These are phyloP conservation scores for Chalciporus pseudorubinellus DNA, from an alignment of 768 basidiomycete genomes.

Conservation along the genomic window DNA sequence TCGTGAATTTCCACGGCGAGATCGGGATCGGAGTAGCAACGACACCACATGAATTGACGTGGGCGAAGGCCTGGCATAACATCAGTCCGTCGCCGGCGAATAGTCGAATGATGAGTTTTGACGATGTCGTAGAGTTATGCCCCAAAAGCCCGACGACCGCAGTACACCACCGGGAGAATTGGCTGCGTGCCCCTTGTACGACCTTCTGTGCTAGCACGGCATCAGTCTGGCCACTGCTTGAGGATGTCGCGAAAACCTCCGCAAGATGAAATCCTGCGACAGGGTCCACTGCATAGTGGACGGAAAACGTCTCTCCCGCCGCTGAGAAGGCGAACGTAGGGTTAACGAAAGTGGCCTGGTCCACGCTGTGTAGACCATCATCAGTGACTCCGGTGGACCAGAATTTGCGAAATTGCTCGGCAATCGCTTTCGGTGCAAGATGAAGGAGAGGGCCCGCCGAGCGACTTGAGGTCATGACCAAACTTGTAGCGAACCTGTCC, in stretches of 20 bases:
- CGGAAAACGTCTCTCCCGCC: conserved; percentile 19
- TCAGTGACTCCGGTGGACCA: conserved; percentile 28
- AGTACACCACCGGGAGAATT: conserved; percentile 30
- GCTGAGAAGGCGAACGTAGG: conserved; percentile 31
- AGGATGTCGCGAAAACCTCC: conserved; percentile 19
- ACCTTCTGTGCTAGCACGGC: conserved; percentile 15
- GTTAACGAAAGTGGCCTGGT: conserved; percentile 20
- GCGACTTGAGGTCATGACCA: conserved; percentile 16
- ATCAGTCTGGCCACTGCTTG: not conserved
- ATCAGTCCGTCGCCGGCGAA: conserved; percentile 31
- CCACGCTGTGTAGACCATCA: conserved; percentile 17
- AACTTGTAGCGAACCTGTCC: not conserved
- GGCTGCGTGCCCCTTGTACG: conserved; percentile 16
- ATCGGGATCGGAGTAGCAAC: conserved; percentile 17
- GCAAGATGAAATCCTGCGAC: conserved; percentile 33
- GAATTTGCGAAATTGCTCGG: conserved; percentile 24
- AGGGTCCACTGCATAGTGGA: conserved; percentile 32
- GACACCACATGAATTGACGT: conserved; percentile 5
- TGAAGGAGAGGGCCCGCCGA: conserved; percentile 28
- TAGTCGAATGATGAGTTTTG: conserved; percentile 24
- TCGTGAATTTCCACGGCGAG: conserved; percentile 25
- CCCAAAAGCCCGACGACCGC: conserved; percentile 15
- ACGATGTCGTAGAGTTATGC: not conserved
- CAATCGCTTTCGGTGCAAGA: conserved; percentile 3
- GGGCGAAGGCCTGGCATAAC: conserved; percentile 26